Evolutionary conservation across 176 grass and related monocot genomes (phyloP).

Genomic region (Puya raimondii): DNA sequence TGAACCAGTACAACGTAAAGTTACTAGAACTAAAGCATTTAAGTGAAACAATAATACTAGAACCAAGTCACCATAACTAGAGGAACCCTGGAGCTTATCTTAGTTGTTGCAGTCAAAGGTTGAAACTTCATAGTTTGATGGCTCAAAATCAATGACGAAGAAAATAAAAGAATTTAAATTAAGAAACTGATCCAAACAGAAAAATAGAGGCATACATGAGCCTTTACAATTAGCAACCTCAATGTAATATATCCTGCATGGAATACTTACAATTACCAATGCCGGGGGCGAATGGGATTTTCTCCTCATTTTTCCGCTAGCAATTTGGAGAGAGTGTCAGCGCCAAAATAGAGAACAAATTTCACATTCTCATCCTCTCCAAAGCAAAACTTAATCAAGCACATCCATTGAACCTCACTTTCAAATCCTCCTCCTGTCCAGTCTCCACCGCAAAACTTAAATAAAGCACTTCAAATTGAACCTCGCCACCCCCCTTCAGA

Average conservation of each 20-base stretch:
- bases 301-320: background rate
- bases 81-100: too few relatives aligned
- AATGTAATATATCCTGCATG: background rate
- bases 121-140: too few relatives aligned
- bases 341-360: background rate
- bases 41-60: too few relatives aligned
- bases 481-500: background rate
- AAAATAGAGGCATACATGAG: background rate
- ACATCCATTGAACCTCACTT: background rate
- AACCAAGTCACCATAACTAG: too few relatives aligned
- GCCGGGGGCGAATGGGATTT: background rate
- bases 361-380: background rate
- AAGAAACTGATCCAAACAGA: background rate
- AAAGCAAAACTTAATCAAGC: background rate
- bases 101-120: too few relatives aligned
- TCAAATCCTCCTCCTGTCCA: background rate
- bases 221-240: background rate
- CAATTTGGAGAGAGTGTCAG: background rate
- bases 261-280: background rate
- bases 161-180: slow-evolving; percentile 2
- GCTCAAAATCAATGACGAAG: too few relatives aligned
- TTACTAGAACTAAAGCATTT: too few relatives aligned
- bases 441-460: too few relatives aligned
- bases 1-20: too few relatives aligned
- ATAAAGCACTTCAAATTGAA: background rate